These are phyloP conservation scores for Filobasidium uniguttulatum DNA, from an alignment of 1,284 basidiomycete genomes.

Conservation along the genomic window DNA sequence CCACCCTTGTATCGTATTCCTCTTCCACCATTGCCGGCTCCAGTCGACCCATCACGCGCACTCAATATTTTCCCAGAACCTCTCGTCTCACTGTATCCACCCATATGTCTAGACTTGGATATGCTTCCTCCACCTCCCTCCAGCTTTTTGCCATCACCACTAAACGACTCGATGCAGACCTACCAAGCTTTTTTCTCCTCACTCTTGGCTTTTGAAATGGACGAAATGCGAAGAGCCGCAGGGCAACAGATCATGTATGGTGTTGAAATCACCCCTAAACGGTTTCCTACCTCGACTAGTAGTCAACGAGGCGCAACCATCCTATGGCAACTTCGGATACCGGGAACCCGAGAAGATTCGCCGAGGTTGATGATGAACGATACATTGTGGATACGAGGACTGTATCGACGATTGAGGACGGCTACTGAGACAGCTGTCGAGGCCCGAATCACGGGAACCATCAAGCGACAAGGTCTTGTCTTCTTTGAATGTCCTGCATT, in stretches of 20 bases:
- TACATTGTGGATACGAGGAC: constrained; percentile 24
- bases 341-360: constrained; percentile 30
- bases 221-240: constrained; percentile 11
- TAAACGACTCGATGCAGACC: constrained; percentile 4
- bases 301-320: not conserved
- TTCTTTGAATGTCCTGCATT: constrained; percentile 17
- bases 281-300: not conserved
- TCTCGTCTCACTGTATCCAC: not conserved
- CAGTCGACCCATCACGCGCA: not conserved
- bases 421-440: constrained; percentile 22
- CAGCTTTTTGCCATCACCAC: not conserved
- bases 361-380: constrained; percentile 30
- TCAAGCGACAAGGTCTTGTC: constrained; percentile 26
- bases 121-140: too few species aligned
- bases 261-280: constrained; percentile 2
- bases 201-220: constrained; percentile 16
- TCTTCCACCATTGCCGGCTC: not conserved
- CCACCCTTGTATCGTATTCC: not conserved
- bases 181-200: constrained; percentile 17
- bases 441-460: constrained; percentile 24
- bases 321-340: constrained; percentile 18
- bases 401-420: constrained; percentile 16
- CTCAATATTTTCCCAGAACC: not conserved
- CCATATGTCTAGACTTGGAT: too few species aligned
- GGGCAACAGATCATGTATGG: constrained; percentile 13